Percentiles rank a stretch among this genome's conserved stretches.
Evolutionary conservation across 176 grass and related monocot species (phyloP).

Genomic region (Panicum miliaceum): DNA sequence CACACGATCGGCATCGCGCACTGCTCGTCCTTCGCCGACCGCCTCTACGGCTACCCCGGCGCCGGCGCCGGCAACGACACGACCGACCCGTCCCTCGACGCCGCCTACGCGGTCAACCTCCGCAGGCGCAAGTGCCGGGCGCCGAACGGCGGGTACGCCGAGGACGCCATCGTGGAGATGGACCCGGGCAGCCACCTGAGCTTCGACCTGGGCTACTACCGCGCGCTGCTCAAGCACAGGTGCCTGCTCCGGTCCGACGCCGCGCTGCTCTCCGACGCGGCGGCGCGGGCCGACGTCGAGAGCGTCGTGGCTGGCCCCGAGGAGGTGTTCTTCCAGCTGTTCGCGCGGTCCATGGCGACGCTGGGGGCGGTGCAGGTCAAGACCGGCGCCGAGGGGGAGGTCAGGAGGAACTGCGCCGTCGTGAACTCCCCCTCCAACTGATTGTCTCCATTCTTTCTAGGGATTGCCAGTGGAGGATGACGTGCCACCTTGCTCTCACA

Average conservation of each 20-base stretch:
- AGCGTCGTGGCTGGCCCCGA: slow-evolving; percentile 26
- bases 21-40: slow-evolving; percentile 60
- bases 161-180: slow-evolving; percentile 68
- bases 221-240: slow-evolving; percentile 61
- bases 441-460: neutral
- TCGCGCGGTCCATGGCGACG: slow-evolving; percentile 76
- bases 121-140: slow-evolving; percentile 65
- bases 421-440: slow-evolving; percentile 37
- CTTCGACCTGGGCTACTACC: slow-evolving; percentile 80
- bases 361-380: slow-evolving; percentile 60
- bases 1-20: slow-evolving; percentile 85
- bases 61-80: slow-evolving; percentile 52
- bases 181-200: slow-evolving; percentile 84
- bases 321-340: slow-evolving; percentile 66
- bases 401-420: slow-evolving; percentile 70
- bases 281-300: slow-evolving; percentile 46
- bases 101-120: slow-evolving; percentile 65
- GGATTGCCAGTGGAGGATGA: neutral
- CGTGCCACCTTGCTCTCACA: slow-evolving; percentile 15
- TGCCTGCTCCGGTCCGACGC: slow-evolving; percentile 77
- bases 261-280: slow-evolving; percentile 47
- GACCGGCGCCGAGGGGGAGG: slow-evolving; percentile 60
- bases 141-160: slow-evolving; percentile 23
- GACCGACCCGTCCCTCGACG: slow-evolving; percentile 62
- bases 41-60: slow-evolving; percentile 51